Base-by-base conservation (phyloP, 2,329 filamentous ascomycete genomes). In the Microcera coccophila region DNA sequence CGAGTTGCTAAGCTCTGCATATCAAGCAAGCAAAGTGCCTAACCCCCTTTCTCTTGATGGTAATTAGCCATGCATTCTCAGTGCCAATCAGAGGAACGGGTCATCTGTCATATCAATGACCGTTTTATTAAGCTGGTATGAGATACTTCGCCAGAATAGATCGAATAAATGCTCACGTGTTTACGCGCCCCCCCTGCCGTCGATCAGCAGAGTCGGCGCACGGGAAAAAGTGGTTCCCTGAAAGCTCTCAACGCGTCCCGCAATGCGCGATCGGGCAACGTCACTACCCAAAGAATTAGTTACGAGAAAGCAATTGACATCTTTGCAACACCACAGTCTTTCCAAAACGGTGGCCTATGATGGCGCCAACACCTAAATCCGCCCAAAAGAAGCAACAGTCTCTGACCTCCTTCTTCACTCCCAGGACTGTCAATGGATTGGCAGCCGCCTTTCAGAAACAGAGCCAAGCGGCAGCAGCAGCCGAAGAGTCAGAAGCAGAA, bases 341-440 rank as follows among this genome's bases (percentile, higher is more conserved):
- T n/a, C 41, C 37, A 39, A n/a, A n/a, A n/a, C n/a, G n/a, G n/a
- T n/a, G n/a, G n/a, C n/a, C n/a, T n/a, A 52, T 15, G 12, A 69
- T 69, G 66, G 55, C 65, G 16, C 64, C 65, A 9, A 41, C 54
- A 31, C 44, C 71, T 1, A 72, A 71, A 39, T 52, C 68, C 0
- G 54, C 67, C 20, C 68, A 63, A 41, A 86, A 85, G 65, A 87
- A 84, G 57, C 88, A 96, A 61, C 79, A 84, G 53, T 87, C 88
- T 1, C 84, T 96, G 48, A 93, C 88, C 3, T 90, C 82, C 60
- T 95, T 95, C 68, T 95, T 95, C 62, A 78, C 81, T 1, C 81
- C 80, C 12, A 83, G 77, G 50, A 69, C 78, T 11, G 62, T 68
- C 59, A 76, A 75, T 62, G 71, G 69, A 44, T 55, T 70, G 18